phyloP scores from a whole-genome alignment of 2,329 filamentous ascomycete genomes.

The Leptodontidium sp. region DNA sequence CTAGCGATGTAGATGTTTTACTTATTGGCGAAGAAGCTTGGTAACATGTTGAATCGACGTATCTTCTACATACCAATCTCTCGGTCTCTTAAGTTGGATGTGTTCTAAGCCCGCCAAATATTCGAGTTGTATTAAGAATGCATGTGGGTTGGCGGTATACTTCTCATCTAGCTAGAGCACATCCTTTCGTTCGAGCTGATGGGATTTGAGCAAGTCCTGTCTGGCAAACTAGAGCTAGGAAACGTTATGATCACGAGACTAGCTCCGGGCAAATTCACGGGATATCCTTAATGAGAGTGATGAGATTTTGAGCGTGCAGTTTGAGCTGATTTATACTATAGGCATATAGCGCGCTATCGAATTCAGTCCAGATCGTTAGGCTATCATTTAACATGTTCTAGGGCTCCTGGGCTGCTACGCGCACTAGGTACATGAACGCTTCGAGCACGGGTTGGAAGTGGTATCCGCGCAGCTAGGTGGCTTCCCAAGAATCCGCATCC shows the following conservation, averaged over 20 bases:
- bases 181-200: slow-evolving; percentile 70
- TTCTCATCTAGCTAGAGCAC: slow-evolving; percentile 71
- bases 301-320: slow-evolving; percentile 67
- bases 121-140: slow-evolving; percentile 54
- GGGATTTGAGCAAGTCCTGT: slow-evolving; percentile 59
- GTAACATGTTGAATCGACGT: slow-evolving; percentile 61
- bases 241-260: slow-evolving; percentile 50
- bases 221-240: slow-evolving; percentile 45
- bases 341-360: slow-evolving; percentile 61
- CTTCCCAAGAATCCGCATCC: slow-evolving; percentile 59
- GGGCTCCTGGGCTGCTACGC: slow-evolving; percentile 47
- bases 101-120: slow-evolving; percentile 49
- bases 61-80: slow-evolving; percentile 68
- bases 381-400: slow-evolving; percentile 61
- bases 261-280: slow-evolving; percentile 54
- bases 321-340: slow-evolving; percentile 70
- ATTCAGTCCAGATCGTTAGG: slow-evolving; percentile 63
- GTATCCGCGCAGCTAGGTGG: slow-evolving; percentile 49
- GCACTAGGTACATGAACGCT: no score
- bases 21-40: slow-evolving; percentile 61
- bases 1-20: slow-evolving; percentile 68
- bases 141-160: slow-evolving; percentile 57
- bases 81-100: slow-evolving; percentile 52
- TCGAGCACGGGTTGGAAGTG: no score
- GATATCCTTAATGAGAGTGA: slow-evolving; percentile 73